A percentile compares a stretch with the other conserved stretches of the same genome.
phyloP scores from a whole-genome alignment of 2,329 filamentous ascomycete species.

The Colletotrichum liaoningense region DNA sequence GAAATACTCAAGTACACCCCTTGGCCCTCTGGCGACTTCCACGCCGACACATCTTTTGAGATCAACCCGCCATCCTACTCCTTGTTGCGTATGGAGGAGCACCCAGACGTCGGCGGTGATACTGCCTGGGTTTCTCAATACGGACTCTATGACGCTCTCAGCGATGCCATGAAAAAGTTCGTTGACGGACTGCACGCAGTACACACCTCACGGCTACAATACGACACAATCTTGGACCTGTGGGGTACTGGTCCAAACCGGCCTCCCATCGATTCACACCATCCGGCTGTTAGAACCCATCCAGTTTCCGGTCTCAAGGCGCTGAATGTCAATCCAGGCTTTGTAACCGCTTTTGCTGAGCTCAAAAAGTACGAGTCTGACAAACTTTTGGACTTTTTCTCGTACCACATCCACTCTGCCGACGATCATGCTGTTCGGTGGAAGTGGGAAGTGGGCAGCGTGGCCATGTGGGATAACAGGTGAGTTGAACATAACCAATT shows the following conservation, averaged over 20 bases:
- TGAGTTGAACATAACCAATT: slow-evolving; percentile 16
- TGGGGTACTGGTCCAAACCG: slow-evolving; percentile 54
- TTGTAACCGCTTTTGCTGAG: slow-evolving; percentile 60
- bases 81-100: slow-evolving; percentile 62
- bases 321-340: slow-evolving; percentile 58
- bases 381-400: slow-evolving; percentile 57
- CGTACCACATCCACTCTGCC: slow-evolving; percentile 58
- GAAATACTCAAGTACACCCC: slow-evolving; percentile 58
- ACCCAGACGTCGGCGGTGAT: slow-evolving; percentile 58
- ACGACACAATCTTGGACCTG: slow-evolving; percentile 59
- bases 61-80: slow-evolving; percentile 63
- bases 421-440: slow-evolving; percentile 62
- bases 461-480: slow-evolving; percentile 64
- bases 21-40: slow-evolving; percentile 58
- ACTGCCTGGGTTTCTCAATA: slow-evolving; percentile 61
- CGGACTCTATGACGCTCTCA: slow-evolving; percentile 58
- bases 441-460: slow-evolving; percentile 61
- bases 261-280: slow-evolving; percentile 58
- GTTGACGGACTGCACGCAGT: slow-evolving; percentile 57
- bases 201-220: slow-evolving; percentile 58
- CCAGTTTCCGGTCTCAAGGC: slow-evolving; percentile 59
- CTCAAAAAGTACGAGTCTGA: slow-evolving; percentile 61
- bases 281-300: slow-evolving; percentile 61
- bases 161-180: slow-evolving; percentile 53
- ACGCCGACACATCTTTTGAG: slow-evolving; percentile 63